Conservation (phyloP, 192 early-diverging fungal species). For the Coemansia sp. region DNA sequence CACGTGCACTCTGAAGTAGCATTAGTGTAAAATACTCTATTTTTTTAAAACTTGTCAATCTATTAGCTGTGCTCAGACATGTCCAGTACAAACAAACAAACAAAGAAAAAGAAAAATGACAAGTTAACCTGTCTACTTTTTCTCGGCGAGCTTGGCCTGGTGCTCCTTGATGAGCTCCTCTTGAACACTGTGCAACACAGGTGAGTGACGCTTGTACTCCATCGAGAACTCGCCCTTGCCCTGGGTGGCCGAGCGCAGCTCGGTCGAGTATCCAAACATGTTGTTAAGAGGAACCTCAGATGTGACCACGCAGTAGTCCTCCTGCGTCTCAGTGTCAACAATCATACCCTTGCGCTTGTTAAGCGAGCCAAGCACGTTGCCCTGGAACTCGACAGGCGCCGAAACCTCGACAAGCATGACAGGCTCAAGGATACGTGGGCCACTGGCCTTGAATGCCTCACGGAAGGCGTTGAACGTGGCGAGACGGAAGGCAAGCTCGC, state of each 20-base stretch:
- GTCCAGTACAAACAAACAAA: no score
- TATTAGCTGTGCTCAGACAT: no score
- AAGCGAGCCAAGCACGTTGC: constrained; percentile 84
- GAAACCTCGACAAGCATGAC: constrained; percentile 94
- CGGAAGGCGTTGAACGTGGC: constrained; percentile 87
- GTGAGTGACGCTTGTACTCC: constrained; percentile 90
- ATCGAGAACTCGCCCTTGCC: constrained; percentile 99
- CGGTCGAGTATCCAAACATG: constrained; percentile 99
- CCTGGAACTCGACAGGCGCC: constrained; percentile 93
- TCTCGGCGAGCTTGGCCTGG: constrained; percentile 68
- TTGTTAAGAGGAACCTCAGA: constrained; percentile 95
- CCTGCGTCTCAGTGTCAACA: constrained; percentile 87
- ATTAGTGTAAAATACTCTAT: background rate
- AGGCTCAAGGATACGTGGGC: constrained; percentile 88
- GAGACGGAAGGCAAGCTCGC: constrained; percentile 93
- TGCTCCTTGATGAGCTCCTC: constrained; percentile 85
- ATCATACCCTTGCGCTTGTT: constrained; percentile 99
- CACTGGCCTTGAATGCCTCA: constrained; percentile 83
- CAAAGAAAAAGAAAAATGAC: no score
- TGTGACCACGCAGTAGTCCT: constrained; percentile 86
- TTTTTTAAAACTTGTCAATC: no score
- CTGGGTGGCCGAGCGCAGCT: constrained; percentile 88
- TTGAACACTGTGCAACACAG: constrained; percentile 81
- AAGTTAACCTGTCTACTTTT: constrained; percentile 23
- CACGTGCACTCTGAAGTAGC: background rate